These are phyloP conservation scores for Diaporthe helianthi DNA, from an alignment of 2,329 filamentous ascomycete genomes.

Conservation along the genomic window DNA sequence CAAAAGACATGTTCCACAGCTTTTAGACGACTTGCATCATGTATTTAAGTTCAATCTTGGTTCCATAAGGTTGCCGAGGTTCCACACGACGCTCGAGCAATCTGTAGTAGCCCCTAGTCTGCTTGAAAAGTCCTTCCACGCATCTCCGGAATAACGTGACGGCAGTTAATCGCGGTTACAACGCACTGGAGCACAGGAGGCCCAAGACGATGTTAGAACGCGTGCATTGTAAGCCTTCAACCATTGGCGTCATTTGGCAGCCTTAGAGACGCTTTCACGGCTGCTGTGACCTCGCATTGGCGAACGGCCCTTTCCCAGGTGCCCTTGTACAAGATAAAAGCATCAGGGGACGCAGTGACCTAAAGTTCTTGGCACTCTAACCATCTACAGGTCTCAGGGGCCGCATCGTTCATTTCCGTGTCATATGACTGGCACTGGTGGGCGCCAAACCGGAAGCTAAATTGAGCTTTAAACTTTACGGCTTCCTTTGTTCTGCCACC, in stretches of 20 bases:
- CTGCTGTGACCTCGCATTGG: background rate
- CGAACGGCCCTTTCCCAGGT: background rate
- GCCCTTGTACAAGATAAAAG: background rate
- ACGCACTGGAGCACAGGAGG: too few relatives aligned
- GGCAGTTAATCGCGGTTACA: too few relatives aligned
- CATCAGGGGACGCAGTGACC: background rate
- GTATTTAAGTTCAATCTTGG: background rate
- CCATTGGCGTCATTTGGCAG: background rate
- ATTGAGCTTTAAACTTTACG: background rate
- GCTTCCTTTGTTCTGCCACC: background rate
- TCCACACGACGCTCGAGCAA: too few relatives aligned
- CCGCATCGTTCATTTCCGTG: slow-evolving; percentile 14
- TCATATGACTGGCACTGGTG: slow-evolving; percentile 7
- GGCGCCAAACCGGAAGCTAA: background rate
- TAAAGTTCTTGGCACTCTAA: slow-evolving; percentile 18
- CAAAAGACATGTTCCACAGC: too few relatives aligned
- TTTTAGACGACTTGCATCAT: too few relatives aligned
- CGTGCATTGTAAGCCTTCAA: background rate
- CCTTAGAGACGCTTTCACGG: background rate
- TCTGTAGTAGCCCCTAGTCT: background rate
- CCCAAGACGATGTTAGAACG: too few relatives aligned
- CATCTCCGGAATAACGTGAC: background rate
- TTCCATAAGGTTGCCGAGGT: slow-evolving; percentile 2
- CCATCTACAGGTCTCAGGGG: slow-evolving; percentile 17
- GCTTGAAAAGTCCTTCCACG: background rate